These are phyloP conservation scores for Serendipita sp. DNA, from an alignment of 768 basidiomycete species.

Conservation along the genomic window DNA sequence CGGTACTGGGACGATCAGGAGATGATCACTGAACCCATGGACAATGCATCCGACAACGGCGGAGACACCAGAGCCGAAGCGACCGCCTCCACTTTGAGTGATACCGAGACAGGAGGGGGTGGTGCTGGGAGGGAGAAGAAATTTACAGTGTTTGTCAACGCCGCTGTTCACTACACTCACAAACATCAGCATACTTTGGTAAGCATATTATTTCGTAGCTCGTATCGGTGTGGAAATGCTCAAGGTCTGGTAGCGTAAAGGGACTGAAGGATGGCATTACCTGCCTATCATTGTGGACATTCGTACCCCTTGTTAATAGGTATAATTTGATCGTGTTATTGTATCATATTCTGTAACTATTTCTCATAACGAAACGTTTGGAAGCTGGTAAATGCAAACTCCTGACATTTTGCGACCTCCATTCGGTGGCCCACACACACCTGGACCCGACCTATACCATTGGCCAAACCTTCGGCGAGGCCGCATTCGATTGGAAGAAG, in stretches of 20 bases:
- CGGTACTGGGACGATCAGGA: background rate
- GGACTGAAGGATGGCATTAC: background rate
- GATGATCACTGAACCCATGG: background rate
- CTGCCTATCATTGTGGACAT: constrained; percentile 1
- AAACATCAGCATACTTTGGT: background rate
- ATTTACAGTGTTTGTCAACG: constrained; percentile 5
- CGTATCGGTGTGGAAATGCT: background rate
- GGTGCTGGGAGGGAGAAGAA: background rate
- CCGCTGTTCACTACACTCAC: background rate
- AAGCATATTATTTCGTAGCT: background rate
- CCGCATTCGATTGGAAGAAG: too few species aligned
- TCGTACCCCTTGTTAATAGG: background rate
- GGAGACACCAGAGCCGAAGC: background rate
- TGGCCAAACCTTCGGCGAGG: too few species aligned
- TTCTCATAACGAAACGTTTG: too few species aligned
- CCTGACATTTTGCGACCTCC: too few species aligned
- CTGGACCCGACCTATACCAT: too few species aligned
- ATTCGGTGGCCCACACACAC: too few species aligned
- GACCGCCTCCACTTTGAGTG: background rate
- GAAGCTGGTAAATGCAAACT: too few species aligned
- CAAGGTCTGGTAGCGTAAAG: background rate
- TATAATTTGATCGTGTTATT: too few species aligned
- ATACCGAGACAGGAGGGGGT: background rate
- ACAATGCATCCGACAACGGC: background rate
- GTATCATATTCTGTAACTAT: too few species aligned